phyloP scores from a whole-genome alignment of 2,329 filamentous ascomycete species.

The Paecilomyces formosus region DNA sequence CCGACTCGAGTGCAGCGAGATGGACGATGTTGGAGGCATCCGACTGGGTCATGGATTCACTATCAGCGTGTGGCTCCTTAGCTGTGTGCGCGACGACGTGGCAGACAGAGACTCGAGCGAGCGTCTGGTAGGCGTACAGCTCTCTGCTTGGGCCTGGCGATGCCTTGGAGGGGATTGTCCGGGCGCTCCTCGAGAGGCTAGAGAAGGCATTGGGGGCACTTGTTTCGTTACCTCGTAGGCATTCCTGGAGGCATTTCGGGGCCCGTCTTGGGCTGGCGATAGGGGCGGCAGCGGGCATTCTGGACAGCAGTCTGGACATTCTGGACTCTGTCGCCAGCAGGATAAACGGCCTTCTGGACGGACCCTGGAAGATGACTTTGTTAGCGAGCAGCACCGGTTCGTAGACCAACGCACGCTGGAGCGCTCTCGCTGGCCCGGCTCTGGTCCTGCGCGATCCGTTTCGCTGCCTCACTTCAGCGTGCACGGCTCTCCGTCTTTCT shows the following conservation, averaged over 20 bases:
- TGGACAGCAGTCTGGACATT: neutral
- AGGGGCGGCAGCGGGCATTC: neutral
- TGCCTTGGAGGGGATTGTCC: neutral
- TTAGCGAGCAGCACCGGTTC: neutral
- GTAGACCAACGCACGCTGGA: neutral
- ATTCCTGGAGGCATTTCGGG: neutral
- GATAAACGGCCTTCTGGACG: neutral
- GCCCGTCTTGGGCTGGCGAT: neutral
- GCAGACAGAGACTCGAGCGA: constrained; percentile 1
- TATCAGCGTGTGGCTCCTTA: neutral
- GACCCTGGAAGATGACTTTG: neutral
- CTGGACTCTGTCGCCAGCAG: neutral
- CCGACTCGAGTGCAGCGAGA: neutral
- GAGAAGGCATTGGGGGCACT: neutral
- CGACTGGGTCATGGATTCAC: neutral
- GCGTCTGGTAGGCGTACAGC: neutral
- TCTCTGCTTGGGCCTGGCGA: neutral
- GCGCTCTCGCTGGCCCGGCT: constrained; percentile 16
- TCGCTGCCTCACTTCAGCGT: constrained; percentile 30
- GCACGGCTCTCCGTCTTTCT: constrained; percentile 5
- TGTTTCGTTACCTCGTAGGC: neutral
- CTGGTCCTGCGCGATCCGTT: constrained; percentile 21
- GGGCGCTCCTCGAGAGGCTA: neutral
- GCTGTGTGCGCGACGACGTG: neutral
- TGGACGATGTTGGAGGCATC: neutral